phyloP scores from a whole-genome alignment of 768 basidiomycete genomes.

The Russula brevipes region DNA sequence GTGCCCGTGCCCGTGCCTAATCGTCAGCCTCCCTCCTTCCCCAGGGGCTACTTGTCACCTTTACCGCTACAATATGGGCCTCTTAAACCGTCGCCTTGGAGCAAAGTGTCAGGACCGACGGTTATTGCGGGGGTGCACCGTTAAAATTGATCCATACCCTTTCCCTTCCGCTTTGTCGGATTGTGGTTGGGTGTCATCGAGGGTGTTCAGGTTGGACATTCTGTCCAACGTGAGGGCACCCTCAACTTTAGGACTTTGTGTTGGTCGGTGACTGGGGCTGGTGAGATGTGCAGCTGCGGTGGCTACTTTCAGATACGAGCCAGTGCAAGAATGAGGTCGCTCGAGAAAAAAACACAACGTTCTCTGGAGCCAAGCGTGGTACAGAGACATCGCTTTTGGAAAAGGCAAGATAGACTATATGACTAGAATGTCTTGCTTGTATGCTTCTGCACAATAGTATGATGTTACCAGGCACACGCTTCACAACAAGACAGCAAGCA shows the following conservation, averaged over 20 bases:
- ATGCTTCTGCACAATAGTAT: conserved; percentile 6
- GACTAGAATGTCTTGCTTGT: conserved; percentile 9
- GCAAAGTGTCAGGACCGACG: conserved; percentile 66
- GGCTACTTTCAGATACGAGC: neutral
- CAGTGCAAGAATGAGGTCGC: neutral
- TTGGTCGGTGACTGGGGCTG: neutral
- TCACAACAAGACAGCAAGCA: conserved; percentile 19
- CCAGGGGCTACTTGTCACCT: conserved; percentile 21
- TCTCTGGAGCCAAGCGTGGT: neutral
- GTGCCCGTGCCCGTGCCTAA: conserved; percentile 21
- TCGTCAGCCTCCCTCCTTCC: conserved; percentile 21
- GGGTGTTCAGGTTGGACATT: neutral
- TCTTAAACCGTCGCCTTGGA: conserved; percentile 58
- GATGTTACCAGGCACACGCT: conserved; percentile 4
- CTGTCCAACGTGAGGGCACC: neutral
- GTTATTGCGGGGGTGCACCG: conserved; percentile 62
- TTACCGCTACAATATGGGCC: conserved; percentile 58
- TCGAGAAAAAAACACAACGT: neutral
- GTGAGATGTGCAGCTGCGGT: neutral
- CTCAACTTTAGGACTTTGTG: neutral
- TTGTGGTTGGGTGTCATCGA: neutral
- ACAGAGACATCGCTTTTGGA: neutral
- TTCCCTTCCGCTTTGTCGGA: neutral
- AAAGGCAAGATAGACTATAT: neutral
- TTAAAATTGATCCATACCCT: conserved; percentile 28